Conservation (phyloP, 495 filamentous ascomycete genomes). For the Parmelia sp. region DNA sequence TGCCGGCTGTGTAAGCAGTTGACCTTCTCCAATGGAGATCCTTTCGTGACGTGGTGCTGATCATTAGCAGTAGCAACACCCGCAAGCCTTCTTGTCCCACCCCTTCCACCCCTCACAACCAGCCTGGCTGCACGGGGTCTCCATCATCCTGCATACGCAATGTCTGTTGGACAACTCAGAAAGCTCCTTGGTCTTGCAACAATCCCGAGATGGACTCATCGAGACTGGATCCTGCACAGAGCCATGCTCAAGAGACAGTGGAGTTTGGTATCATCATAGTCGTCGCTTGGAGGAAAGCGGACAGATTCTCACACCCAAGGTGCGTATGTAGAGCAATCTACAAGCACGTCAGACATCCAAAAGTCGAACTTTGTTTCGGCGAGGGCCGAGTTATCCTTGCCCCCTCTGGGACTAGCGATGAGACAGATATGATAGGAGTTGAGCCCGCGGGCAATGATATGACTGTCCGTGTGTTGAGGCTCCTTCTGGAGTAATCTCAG, state of each 20-base stretch:
- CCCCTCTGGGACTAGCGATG: slow-evolving; percentile 1
- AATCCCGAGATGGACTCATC: not conserved
- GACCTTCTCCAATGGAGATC: not conserved
- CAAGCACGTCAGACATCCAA: slow-evolving; percentile 6
- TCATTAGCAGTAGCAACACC: not conserved
- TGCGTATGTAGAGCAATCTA: slow-evolving; percentile 1
- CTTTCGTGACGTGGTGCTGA: not conserved
- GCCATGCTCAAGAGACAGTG: not conserved
- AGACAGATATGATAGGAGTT: not conserved
- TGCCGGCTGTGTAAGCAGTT: not conserved
- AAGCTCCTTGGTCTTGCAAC: not conserved
- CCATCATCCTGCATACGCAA: not conserved
- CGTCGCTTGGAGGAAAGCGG: not conserved
- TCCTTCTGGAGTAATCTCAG: not conserved
- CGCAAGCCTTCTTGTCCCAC: not conserved
- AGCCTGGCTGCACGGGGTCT: not conserved
- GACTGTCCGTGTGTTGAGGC: not conserved
- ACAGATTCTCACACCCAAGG: not conserved
- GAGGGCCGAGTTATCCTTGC: not conserved
- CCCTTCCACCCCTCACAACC: not conserved
- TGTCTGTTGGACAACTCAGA: not conserved
- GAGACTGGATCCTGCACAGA: not conserved
- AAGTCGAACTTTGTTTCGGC: slow-evolving; percentile 4
- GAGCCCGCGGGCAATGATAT: not conserved
- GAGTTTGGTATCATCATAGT: not conserved